Evolutionary conservation across 805 yeast species (phyloP).

Genomic region (Metschnikowia matae): DNA sequence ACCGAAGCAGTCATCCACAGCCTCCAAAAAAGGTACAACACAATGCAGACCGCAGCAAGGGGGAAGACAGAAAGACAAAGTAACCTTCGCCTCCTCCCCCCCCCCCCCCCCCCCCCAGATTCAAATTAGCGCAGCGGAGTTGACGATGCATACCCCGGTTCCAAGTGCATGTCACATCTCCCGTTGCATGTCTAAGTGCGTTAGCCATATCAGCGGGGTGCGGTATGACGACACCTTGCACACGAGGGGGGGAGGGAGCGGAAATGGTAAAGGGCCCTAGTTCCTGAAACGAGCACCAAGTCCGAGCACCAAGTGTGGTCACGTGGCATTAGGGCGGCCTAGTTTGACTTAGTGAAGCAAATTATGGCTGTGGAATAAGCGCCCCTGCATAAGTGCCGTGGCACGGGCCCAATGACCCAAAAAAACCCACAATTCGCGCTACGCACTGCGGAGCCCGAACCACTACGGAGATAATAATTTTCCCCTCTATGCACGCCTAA

Average conservation of each 20-base stretch:
- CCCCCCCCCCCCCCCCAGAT: too few species aligned
- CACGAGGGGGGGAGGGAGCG: neutral
- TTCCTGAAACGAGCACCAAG: neutral
- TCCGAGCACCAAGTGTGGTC: neutral
- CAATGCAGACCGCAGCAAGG: neutral
- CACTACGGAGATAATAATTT: neutral
- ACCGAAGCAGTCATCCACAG: neutral
- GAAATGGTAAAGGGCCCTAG: neutral
- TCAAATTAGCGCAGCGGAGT: neutral
- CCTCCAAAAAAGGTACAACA: neutral
- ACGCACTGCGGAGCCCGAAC: conserved; percentile 1
- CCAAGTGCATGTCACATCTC: neutral
- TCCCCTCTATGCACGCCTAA: conserved; percentile 4
- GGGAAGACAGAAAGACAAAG: too few species aligned
- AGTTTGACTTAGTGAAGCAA: neutral
- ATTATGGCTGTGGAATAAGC: neutral
- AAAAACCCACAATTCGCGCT: conserved; percentile 3
- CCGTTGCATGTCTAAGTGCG: neutral
- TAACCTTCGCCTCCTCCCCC: too few species aligned
- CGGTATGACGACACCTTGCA: neutral
- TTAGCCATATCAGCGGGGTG: neutral
- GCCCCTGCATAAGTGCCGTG: conserved; percentile 1
- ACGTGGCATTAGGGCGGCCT: neutral
- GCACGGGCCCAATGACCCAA: conserved; percentile 3
- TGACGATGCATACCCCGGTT: neutral